Evolutionary conservation across 169 alveolate genomes (phyloP).

Genomic region (Cyclospora cayetanensis): DNA sequence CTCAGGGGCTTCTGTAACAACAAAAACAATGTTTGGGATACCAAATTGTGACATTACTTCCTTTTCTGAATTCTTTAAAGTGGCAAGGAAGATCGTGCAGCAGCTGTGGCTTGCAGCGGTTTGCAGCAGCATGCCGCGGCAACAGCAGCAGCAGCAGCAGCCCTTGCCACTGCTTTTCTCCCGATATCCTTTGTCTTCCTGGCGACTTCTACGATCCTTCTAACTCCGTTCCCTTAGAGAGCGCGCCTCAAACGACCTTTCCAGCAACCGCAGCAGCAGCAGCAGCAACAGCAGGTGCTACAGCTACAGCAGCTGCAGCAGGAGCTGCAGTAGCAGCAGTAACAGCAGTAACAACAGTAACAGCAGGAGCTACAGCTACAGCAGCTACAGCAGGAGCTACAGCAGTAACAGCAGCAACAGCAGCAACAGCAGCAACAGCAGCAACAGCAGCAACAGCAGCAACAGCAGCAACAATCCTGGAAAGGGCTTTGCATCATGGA

Average conservation of each 20-base stretch:
- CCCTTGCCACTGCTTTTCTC: no score
- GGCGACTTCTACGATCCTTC: no score
- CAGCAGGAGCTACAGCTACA: background rate
- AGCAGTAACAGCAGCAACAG: slow-evolving; percentile 24
- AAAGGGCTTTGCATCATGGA: background rate
- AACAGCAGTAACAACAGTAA: background rate
- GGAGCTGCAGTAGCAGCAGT: background rate
- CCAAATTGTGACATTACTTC: no score
- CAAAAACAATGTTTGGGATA: no score
- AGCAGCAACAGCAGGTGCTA: background rate
- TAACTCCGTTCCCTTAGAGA: no score
- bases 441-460: slow-evolving; percentile 1
- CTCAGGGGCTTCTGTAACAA: no score
- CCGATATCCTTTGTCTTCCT: no score
- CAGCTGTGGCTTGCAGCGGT: no score
- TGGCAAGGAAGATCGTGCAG: no score
- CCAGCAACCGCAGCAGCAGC: background rate
- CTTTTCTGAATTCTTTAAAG: no score
- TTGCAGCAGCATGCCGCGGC: no score
- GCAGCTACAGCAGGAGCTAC: background rate
- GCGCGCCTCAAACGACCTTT: background rate
- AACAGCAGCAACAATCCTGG: background rate
- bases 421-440: slow-evolving; percentile 18
- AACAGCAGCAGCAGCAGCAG: no score
- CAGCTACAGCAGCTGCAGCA: background rate